Base-by-base conservation (phyloP, 164 flowering plant genomes). In the Nymphaea thermarum region DNA sequence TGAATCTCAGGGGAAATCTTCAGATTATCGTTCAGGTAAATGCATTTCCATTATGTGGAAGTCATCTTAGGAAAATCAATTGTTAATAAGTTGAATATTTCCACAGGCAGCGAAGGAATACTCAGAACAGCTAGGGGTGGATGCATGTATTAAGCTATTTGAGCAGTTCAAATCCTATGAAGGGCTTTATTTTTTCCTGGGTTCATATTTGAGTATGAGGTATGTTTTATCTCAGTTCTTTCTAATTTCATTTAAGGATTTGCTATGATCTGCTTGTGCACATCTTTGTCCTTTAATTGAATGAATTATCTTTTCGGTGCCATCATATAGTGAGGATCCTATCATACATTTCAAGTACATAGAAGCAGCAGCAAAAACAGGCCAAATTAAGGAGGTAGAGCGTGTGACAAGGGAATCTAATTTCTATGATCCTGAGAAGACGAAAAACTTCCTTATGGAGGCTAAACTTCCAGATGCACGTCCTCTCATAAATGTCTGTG, bases 381-480 rank as follows among this genome's bases (percentile, higher is more conserved):
- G 99, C n/a, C 99, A 95, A 77, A 86, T 95, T 17, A 95, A 95
- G 73, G 99, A 95, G 78, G 99, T 95, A 42, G 99, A 95, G 68
- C 95, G 98, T 51, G 99, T 93, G 42, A 95, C 99, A 3, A 83
- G 99, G 74, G 99, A 95, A 73, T 95, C 99, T 62, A 92, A 92
- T 72, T 95, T 95, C 76, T 95, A 95, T 69, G 97, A 95, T 44
- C 70, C 99, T 62, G 98, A 95, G 74, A 95, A 95, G 80, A 95
- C 99, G 0, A 95, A 95, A 80, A 95, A 93, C 79, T 95, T 95
- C 64, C 68, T 95, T 44, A 95, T 95, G 99, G 99, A 95, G 71
- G 95, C 98, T 67, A 92, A 95, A 74, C 97, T 95, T 83, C 99
- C 99, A 25, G 99, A 95, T 87, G 99, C 99, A 43, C 78, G 99